A percentile compares a stretch with the other conserved stretches of the same genome.
Evolutionary conservation across 148 eudicot species (phyloP).

Genomic region (Chenopodium suecicum): DNA sequence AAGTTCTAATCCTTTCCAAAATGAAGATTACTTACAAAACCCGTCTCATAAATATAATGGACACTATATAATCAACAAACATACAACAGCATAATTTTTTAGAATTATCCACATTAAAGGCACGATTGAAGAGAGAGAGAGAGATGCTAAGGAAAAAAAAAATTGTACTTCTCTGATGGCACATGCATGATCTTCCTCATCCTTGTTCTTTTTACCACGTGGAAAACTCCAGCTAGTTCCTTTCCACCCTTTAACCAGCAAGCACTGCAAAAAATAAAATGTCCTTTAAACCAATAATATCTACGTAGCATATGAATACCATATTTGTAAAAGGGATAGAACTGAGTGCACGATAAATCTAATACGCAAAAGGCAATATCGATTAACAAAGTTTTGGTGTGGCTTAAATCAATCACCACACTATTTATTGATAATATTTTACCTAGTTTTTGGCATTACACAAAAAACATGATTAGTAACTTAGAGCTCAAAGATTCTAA

Average conservation of each 20-base stretch:
- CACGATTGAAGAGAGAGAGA: not conserved
- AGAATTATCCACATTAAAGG: slow-evolving; percentile 5
- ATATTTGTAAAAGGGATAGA: not conserved
- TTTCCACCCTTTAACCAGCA: slow-evolving; percentile 98
- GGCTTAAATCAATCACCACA: too few species aligned
- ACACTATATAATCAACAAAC: not conserved
- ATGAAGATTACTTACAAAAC: not conserved
- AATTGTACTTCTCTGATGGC: slow-evolving; percentile 88
- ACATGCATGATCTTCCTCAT: slow-evolving; percentile 95
- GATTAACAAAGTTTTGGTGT: not conserved
- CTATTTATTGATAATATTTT: too few species aligned
- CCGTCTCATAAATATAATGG: not conserved
- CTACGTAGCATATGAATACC: not conserved
- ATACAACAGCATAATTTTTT: not conserved
- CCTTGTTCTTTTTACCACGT: slow-evolving; percentile 95
- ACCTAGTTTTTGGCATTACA: not conserved
- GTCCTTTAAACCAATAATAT: not conserved
- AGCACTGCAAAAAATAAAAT: slow-evolving; percentile 57
- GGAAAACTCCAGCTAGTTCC: slow-evolving; percentile 99
- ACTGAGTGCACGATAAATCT: not conserved
- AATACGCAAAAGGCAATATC: not conserved
- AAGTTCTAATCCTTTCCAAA: not conserved
- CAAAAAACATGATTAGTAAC: not conserved
- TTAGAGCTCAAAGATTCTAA: not conserved
- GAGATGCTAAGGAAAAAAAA: slow-evolving; percentile 4